Percentiles rank a stretch among this genome's conserved stretches.
phyloP scores from a whole-genome alignment of 225 moss, liverwort and hornwort species.

The Physcomitrellopsis africana region DNA sequence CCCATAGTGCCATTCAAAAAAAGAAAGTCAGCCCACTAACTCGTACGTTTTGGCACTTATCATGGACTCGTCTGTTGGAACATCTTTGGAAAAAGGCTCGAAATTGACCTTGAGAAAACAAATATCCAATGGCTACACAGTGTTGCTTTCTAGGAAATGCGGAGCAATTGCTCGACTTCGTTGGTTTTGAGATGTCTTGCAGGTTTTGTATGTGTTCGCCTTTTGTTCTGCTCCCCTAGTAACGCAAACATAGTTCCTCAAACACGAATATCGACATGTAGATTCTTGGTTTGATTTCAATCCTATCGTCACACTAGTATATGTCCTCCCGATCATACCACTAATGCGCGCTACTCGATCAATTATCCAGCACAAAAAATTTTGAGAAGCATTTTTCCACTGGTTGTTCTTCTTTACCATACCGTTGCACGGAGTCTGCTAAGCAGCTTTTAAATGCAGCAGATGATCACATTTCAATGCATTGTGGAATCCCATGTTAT shows the following conservation, averaged over 20 bases:
- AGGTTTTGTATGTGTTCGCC: neutral
- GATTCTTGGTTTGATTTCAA: neutral
- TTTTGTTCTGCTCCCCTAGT: neutral
- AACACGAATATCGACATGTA: neutral
- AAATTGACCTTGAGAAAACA: slow-evolving; percentile 16
- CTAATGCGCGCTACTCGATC: neutral
- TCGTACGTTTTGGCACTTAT: no score
- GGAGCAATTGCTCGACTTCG: slow-evolving; percentile 26
- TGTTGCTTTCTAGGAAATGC: slow-evolving; percentile 13
- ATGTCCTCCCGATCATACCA: neutral
- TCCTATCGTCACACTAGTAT: neutral
- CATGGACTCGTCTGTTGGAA: no score
- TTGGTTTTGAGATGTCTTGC: neutral
- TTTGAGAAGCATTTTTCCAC: no score
- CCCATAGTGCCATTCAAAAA: slow-evolving; percentile 22
- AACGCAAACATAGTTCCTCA: slow-evolving; percentile 4
- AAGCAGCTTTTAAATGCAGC: no score
- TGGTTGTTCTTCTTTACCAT: no score
- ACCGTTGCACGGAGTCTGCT: no score
- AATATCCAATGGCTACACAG: neutral
- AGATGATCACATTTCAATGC: no score
- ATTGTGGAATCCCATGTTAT: no score
- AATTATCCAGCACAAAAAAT: no score
- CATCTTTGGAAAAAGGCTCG: neutral
- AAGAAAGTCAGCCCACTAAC: slow-evolving; percentile 26